Evolutionary conservation across 441 rosid species (phyloP), one percentile per base, ranked within the genome.

Genomic region (Capsella rubella): DNA sequence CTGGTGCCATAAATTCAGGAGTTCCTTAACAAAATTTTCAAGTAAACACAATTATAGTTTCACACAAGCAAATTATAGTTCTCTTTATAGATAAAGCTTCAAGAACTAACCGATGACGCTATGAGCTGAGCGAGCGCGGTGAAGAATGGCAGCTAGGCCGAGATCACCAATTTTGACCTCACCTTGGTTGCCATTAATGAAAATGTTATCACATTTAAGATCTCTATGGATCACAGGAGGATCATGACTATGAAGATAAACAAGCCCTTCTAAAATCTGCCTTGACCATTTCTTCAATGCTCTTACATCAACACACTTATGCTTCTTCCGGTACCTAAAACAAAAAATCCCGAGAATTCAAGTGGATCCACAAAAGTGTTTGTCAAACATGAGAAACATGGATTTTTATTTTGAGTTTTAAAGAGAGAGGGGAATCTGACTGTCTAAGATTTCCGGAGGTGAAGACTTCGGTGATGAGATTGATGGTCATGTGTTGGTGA

Each of bases 1-100:
- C 93, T 0, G 93, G 90, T 2, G 93, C 93, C 93, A 88, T 88
- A 71, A 86, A 88, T 28, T 85, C 93, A 8, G 93, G 93, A 37
- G 93, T 88, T 39, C 93, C 93, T 88, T 55, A 53, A 52, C 8
- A 61, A 21, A 0, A 28, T 69, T 47, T 47, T 3, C 53, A 60
- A 43, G 39, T 29, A 5, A 31, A 25, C 21, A 69, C 4, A 52
- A 8, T 27, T 70, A 28, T 50, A 51, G 54, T 43, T 21, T 60
- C 32, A 57, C 3, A 35, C 10, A 34, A 34, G 37, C 3, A 34
- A 6, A 31, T 31, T 31, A 31, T 34, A 6, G 37, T 34, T 34
- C 2, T 7, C 37, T 34, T 34, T 0, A 7, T 34, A 34, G 37
- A 34, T 34, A 29, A 66, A 59, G 60, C 1, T 55, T n/a, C n/a